phyloP scores from a whole-genome alignment of 495 filamentous ascomycete species.

The Tuber melanosporum region DNA sequence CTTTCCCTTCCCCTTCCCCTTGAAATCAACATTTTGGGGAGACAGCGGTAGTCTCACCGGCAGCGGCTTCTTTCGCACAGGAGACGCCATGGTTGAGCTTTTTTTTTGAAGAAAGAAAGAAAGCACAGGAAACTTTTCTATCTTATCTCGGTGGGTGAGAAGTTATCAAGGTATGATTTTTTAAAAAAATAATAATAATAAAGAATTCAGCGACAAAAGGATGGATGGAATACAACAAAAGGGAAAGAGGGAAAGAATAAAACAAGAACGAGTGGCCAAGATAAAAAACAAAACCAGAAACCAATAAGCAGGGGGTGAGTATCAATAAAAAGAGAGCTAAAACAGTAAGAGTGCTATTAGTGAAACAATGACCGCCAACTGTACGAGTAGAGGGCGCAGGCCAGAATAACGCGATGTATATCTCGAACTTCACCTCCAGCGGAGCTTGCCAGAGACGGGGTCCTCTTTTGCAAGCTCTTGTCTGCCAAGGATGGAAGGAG shows the following conservation, averaged over 20 bases:
- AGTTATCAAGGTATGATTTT: background rate
- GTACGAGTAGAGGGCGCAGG: background rate
- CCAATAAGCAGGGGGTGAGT: background rate
- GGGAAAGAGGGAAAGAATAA: background rate
- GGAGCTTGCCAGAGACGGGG: background rate
- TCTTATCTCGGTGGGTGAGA: background rate
- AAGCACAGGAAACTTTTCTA: background rate
- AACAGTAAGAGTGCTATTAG: background rate
- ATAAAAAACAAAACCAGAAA: background rate
- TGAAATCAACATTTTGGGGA: background rate
- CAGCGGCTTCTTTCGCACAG: conserved; percentile 33
- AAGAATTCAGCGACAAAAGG: background rate
- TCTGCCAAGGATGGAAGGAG: background rate
- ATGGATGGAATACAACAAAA: background rate
- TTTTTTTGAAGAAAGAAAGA: background rate
- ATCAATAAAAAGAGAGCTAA: background rate
- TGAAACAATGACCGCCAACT: background rate
- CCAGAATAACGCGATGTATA: background rate
- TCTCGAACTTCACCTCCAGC: background rate
- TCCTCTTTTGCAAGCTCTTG: background rate
- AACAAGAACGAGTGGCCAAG: background rate
- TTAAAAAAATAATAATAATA: background rate
- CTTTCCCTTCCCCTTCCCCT: conserved; percentile 39
- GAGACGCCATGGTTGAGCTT: conserved; percentile 23
- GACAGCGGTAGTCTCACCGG: conserved; percentile 1